These are phyloP conservation scores for Rubia balearica DNA, from an alignment of 305 asterid species.

Conservation along the genomic window DNA sequence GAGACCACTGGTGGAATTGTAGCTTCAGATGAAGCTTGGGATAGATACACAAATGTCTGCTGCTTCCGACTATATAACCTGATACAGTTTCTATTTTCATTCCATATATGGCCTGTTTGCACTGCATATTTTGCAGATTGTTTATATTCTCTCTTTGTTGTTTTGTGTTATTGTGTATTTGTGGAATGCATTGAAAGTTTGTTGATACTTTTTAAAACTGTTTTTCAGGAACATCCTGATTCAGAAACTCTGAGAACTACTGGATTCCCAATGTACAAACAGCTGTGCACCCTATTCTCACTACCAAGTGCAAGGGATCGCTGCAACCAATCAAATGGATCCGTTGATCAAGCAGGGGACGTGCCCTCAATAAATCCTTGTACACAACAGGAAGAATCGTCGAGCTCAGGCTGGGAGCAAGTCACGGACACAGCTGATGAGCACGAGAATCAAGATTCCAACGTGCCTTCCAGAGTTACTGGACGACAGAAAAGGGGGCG, in stretches of 20 bases:
- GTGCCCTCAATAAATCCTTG: constrained; percentile 23
- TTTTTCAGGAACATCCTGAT: constrained; percentile 77
- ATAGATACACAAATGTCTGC: constrained; percentile 47
- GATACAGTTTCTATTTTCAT: background rate
- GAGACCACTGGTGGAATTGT: constrained; percentile 47
- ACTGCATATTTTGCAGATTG: too few relatives aligned
- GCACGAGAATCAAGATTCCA: constrained; percentile 32
- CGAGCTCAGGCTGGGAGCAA: constrained; percentile 57
- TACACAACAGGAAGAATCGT: constrained; percentile 38
- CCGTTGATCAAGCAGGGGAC: constrained; percentile 9
- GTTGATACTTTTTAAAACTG: constrained; percentile 5
- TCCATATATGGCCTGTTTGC: too few relatives aligned
- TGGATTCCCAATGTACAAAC: constrained; percentile 58
- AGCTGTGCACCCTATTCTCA: constrained; percentile 43
- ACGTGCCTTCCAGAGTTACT: constrained; percentile 13
- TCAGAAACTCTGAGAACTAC: constrained; percentile 47
- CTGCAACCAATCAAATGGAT: constrained; percentile 35
- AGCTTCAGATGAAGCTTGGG: constrained; percentile 70
- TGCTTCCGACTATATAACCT: background rate
- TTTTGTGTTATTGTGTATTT: background rate
- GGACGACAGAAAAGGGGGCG: constrained; percentile 32
- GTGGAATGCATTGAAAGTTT: background rate
- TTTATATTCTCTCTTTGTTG: background rate
- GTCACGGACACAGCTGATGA: constrained; percentile 33
- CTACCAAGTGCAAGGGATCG: constrained; percentile 31